Evolutionary conservation across 192 early-diverging fungal species (phyloP).

Genomic region (Coemansia brasiliensis): DNA sequence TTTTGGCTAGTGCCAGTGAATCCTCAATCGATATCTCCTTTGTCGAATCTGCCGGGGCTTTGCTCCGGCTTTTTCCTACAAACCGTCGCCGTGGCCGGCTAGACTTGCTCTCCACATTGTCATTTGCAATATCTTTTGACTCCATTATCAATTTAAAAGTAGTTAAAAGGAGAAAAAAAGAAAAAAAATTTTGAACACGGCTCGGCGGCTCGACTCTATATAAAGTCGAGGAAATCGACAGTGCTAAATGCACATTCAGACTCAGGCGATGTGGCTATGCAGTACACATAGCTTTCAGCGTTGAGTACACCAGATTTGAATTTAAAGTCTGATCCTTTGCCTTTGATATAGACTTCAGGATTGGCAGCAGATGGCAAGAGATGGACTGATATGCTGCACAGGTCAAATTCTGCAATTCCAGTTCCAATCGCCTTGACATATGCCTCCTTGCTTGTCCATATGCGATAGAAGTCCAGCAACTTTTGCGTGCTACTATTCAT

Average conservation of each 20-base stretch:
- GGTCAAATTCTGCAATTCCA: conserved; percentile 20
- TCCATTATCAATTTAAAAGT: no score
- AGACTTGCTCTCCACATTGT: conserved; percentile 19
- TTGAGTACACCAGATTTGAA: conserved; percentile 12
- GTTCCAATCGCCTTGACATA: conserved; percentile 40
- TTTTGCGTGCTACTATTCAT: background rate
- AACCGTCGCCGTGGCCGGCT: conserved; percentile 48
- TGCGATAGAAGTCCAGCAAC: conserved; percentile 33
- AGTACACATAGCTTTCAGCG: conserved; percentile 9
- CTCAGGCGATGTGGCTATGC: conserved; percentile 8
- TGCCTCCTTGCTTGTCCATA: conserved; percentile 49
- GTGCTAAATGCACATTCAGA: background rate
- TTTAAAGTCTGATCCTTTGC: background rate
- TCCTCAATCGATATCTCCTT: conserved; percentile 47
- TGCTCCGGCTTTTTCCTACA: conserved; percentile 34
- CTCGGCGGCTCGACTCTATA: no score
- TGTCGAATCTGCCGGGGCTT: background rate
- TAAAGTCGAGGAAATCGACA: conserved; percentile 1
- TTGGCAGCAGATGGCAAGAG: background rate
- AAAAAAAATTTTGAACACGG: no score
- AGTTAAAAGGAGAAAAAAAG: no score
- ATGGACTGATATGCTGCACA: conserved; percentile 19
- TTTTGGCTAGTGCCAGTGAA: conserved; percentile 37
- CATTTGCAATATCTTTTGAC: no score
- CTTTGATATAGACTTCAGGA: background rate